Conservation (phyloP, 1,284 basidiomycete genomes). For the Rhodotorula sp. region DNA sequence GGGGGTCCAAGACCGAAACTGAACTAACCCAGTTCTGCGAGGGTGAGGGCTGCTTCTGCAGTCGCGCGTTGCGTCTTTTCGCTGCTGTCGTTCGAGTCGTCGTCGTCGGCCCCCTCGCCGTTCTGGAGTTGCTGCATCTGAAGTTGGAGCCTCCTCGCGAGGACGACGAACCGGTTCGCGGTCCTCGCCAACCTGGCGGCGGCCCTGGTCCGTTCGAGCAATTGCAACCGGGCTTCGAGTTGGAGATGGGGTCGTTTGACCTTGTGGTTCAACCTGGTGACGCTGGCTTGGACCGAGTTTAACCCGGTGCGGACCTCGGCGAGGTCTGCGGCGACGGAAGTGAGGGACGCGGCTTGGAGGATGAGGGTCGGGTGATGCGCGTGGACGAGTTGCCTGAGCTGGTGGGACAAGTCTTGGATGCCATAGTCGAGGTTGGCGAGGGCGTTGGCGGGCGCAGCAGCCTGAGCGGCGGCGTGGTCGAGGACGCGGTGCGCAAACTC, state of each 20-base stretch:
- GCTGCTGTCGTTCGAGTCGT: constrained; percentile 44
- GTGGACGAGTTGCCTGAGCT: constrained; percentile 60
- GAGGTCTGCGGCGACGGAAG: constrained; percentile 64
- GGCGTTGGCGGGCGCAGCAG: constrained; percentile 50
- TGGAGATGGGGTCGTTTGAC: constrained; percentile 76
- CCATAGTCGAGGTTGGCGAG: constrained; percentile 77
- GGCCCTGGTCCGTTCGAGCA: constrained; percentile 72
- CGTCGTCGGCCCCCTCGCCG: constrained; percentile 45
- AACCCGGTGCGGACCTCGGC: constrained; percentile 48
- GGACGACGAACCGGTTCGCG: constrained; percentile 74
- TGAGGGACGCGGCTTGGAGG: constrained; percentile 59
- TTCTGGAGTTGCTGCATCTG: constrained; percentile 50
- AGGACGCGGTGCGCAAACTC: constrained; percentile 85
- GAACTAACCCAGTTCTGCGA: constrained; percentile 77
- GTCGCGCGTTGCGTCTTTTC: constrained; percentile 64
- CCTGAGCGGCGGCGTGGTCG: constrained; percentile 62
- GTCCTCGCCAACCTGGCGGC: constrained; percentile 79
- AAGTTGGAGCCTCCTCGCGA: constrained; percentile 72
- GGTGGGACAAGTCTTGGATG: constrained; percentile 83
- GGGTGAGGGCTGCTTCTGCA: constrained; percentile 83
- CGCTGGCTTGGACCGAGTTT: constrained; percentile 42
- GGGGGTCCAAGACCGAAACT: constrained; percentile 44
- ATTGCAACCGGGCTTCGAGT: constrained; percentile 66
- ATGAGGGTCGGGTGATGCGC: constrained; percentile 51
- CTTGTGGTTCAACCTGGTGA: constrained; percentile 63